Conservation (phyloP, 345 rosid genomes). For the Crucihimalaya himalaica region DNA sequence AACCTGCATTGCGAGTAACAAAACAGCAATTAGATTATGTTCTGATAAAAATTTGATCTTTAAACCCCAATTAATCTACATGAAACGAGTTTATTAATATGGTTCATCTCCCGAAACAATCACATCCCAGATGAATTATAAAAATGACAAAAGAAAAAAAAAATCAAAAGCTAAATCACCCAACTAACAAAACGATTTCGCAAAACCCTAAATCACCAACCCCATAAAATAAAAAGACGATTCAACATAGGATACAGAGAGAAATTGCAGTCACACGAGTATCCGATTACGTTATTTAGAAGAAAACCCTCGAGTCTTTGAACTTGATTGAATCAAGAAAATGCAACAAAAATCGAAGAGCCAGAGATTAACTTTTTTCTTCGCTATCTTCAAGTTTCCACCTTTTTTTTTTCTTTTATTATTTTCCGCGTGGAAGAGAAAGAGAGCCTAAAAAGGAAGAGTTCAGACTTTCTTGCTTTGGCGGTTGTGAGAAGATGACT, state of each 20-base stretch:
- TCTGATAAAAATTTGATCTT: slow-evolving; percentile 5
- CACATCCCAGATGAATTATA: background rate
- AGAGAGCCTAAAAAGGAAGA: slow-evolving; percentile 33
- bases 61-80: background rate
- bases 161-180: background rate
- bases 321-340: slow-evolving; percentile 19
- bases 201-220: slow-evolving; percentile 38
- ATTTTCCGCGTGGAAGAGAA: slow-evolving; percentile 31
- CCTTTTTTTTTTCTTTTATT: background rate
- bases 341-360: slow-evolving; percentile 15
- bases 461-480: background rate
- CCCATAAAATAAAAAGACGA: slow-evolving; percentile 19
- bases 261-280: slow-evolving; percentile 20
- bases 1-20: slow-evolving; percentile 31
- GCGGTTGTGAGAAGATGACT: slow-evolving; percentile 14
- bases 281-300: background rate
- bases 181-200: background rate
- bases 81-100: background rate
- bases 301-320: slow-evolving; percentile 3
- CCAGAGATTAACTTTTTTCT: background rate
- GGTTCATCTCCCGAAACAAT: background rate
- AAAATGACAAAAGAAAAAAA: background rate
- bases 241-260: background rate
- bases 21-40: background rate
- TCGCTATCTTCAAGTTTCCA: background rate